Evolutionary conservation across 148 eudicot genomes (phyloP), one percentile per base, ranked within the genome.

Genomic region (Linanthus parryae): DNA sequence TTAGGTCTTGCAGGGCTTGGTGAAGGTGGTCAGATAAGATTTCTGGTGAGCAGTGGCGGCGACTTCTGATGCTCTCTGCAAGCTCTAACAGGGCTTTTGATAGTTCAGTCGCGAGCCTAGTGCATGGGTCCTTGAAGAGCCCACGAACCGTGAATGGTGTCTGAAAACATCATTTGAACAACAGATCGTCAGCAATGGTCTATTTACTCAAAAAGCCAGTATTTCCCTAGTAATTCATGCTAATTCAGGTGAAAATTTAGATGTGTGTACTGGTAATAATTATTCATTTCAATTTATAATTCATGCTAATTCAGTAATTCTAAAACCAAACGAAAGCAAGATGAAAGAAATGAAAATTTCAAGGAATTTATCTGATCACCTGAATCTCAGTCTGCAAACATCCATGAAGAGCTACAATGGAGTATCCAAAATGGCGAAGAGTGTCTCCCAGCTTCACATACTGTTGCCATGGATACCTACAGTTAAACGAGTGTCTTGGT

Each of bases 401-500:
- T 23, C 99, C 99, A 66, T 92, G 96, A 5, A 92, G 70, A 41
- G 96, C 94, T 0, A 82, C 99, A 65, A 92, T 59, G 34, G 94
- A 75, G 33, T 92, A 92, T 20, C 91, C 96, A 43, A 92, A 87
- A 64, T 84, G 96, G 58, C 99, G 94, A 58, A 92, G 85, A 66
- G 73, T 68, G 12, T 62, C 68, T 56, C 99, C 99, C 1, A 92
- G 39, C 57, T 80, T 80, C 4, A 87, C 91, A 38, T 92, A 92
- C 44, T 88, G 96, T 48, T 82, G 71, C 81, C 88, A 84, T 27
- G 96, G 99, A 58, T 79, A 58, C 49, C 63, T 77, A 59, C 84
- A 73, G 30, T 61, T 50, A 27, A 76, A 63, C 39, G 90, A 65
- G 37, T 72, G 68, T 44, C 96, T 68, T 13, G 96, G 99, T 64